A percentile compares a stretch with the other conserved stretches of the same genome.
Evolutionary conservation across 768 basidiomycete species (phyloP).

Genomic region (Dioszegia aurantiaca): DNA sequence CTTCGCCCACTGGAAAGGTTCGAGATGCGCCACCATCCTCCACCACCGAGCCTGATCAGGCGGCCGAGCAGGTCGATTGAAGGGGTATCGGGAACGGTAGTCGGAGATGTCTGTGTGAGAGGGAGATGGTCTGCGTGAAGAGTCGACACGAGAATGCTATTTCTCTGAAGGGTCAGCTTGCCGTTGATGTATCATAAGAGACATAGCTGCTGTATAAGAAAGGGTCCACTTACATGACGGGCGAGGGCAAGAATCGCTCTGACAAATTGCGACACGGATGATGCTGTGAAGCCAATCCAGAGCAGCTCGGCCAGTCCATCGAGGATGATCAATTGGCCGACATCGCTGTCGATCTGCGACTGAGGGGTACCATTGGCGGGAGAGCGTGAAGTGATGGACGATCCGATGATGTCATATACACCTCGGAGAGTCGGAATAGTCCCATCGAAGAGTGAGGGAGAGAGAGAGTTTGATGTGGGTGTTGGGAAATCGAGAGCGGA

Average conservation of each 20-base stretch:
- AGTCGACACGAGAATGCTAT: slow-evolving; percentile 32
- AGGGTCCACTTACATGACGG: slow-evolving; percentile 20
- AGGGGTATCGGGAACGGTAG: slow-evolving; percentile 11
- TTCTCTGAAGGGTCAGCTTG: slow-evolving; percentile 18
- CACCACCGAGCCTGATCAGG: slow-evolving; percentile 31
- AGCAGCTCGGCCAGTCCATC: slow-evolving; percentile 42
- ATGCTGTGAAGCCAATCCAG: slow-evolving; percentile 31
- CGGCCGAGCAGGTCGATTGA: slow-evolving; percentile 33
- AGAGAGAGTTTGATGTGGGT: not conserved
- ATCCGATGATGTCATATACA: slow-evolving; percentile 26
- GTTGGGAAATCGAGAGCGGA: slow-evolving; percentile 16
- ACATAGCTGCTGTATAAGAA: not conserved
- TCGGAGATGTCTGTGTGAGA: slow-evolving; percentile 16
- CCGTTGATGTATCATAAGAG: not conserved
- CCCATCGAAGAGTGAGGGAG: slow-evolving; percentile 29
- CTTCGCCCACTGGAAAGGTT: slow-evolving; percentile 42
- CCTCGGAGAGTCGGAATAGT: slow-evolving; percentile 22
- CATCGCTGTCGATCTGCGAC: not conserved
- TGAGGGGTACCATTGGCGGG: not conserved
- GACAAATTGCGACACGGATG: slow-evolving; percentile 32
- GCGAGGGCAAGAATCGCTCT: slow-evolving; percentile 26
- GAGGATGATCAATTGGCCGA: slow-evolving; percentile 33
- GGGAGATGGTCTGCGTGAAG: slow-evolving; percentile 44
- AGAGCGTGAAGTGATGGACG: not conserved
- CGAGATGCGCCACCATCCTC: slow-evolving; percentile 45